phyloP scores from a whole-genome alignment of 1,139 yeast species.

The Scheffersomyces quercinus region DNA sequence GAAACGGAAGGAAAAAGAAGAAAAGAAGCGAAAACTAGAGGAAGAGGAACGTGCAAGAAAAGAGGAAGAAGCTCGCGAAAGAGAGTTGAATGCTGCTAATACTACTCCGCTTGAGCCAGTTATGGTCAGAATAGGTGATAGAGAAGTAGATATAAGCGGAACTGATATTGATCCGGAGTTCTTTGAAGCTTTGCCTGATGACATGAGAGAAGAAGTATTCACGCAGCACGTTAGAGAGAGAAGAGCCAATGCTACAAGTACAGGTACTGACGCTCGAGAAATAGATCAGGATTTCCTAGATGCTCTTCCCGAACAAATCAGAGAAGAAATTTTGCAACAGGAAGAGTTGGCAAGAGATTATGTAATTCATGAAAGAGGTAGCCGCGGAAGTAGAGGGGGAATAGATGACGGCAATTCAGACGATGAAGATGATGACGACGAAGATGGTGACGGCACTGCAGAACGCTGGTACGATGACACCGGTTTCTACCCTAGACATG shows the following conservation, averaged over 20 bases:
- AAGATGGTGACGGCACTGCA: not conserved
- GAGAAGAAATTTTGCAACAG: conserved; percentile 73
- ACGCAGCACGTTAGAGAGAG: conserved; percentile 80
- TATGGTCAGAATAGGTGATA: conserved; percentile 73
- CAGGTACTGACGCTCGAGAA: conserved; percentile 54
- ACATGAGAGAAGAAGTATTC: conserved; percentile 89
- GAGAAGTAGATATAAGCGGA: conserved; percentile 82
- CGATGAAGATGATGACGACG: conserved; percentile 15
- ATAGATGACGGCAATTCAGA: conserved; percentile 13
- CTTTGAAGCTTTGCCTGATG: conserved; percentile 87
- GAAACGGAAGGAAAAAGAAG: conserved; percentile 23
- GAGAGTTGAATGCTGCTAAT: conserved; percentile 29
- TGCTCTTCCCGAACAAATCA: conserved; percentile 73
- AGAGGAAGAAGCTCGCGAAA: conserved; percentile 38
- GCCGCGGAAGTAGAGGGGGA: no score
- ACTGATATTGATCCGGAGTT: conserved; percentile 93
- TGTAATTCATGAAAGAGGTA: not conserved
- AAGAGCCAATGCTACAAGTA: conserved; percentile 51
- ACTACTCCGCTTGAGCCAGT: conserved; percentile 44
- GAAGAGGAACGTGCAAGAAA: conserved; percentile 32
- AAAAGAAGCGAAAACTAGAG: conserved; percentile 28
- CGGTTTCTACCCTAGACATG: not conserved
- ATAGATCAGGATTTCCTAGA: conserved; percentile 80
- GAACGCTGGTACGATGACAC: not conserved
- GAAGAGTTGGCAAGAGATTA: conserved; percentile 53